Conservation (phyloP, 768 basidiomycete genomes). For the Auricularia cornea region DNA sequence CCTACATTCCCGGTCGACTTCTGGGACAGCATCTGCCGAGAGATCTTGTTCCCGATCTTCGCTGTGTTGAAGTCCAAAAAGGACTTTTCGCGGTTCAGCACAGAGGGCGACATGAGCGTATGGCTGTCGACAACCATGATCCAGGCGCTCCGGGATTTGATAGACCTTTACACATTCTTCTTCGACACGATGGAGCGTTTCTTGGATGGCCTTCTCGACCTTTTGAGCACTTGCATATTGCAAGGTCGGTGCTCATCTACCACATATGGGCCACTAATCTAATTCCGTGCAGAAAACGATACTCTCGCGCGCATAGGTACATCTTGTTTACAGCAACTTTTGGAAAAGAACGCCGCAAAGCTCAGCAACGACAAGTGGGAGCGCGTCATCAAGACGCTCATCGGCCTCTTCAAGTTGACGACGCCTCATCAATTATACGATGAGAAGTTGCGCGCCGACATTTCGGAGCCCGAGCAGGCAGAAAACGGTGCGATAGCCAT, state of each 20-base stretch:
- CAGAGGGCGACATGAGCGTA: slow-evolving; percentile 98
- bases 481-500: slow-evolving; percentile 27
- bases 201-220: slow-evolving; percentile 86
- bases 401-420: slow-evolving; percentile 93
- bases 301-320: slow-evolving; percentile 96
- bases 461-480: slow-evolving; percentile 44
- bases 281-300: slow-evolving; percentile 70
- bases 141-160: slow-evolving; percentile 88
- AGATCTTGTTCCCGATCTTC: slow-evolving; percentile 97
- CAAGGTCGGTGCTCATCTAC: slow-evolving; percentile 58
- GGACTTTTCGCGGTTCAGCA: slow-evolving; percentile 86
- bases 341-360: slow-evolving; percentile 88
- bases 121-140: slow-evolving; percentile 99
- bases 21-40: slow-evolving; percentile 96
- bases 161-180: slow-evolving; percentile 93
- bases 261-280: slow-evolving; percentile 2
- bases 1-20: slow-evolving; percentile 79
- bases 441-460: slow-evolving; percentile 78
- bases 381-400: slow-evolving; percentile 82
- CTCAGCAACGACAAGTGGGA: slow-evolving; percentile 84
- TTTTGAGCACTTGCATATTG: slow-evolving; percentile 94
- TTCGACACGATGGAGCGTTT: slow-evolving; percentile 86
- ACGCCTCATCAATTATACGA: slow-evolving; percentile 97
- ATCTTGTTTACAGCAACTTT: slow-evolving; percentile 90
- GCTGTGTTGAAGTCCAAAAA: slow-evolving; percentile 89